These are phyloP conservation scores for Diaporthe ampelina DNA, from an alignment of 2,329 filamentous ascomycete genomes.

Conservation along the genomic window DNA sequence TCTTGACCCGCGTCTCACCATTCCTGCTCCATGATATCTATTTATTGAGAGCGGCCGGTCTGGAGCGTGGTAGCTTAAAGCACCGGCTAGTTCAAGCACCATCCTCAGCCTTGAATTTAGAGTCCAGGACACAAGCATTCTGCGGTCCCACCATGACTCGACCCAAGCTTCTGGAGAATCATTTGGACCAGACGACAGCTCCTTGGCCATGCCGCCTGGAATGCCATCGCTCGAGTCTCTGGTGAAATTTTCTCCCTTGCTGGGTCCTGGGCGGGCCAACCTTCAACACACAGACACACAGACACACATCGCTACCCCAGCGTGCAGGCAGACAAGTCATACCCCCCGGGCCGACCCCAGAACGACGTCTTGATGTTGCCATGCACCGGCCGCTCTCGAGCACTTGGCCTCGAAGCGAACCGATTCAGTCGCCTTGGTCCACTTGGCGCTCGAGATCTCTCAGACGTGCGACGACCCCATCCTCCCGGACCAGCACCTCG, in stretches of 20 bases:
- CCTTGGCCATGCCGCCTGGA: constrained; percentile 14
- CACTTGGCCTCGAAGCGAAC: constrained; percentile 29
- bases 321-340: constrained; percentile 24
- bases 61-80: not conserved
- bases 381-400: constrained; percentile 30
- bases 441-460: constrained; percentile 33
- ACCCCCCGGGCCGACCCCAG: constrained; percentile 25
- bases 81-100: constrained; percentile 1
- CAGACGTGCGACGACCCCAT: constrained; percentile 9
- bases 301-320: constrained; percentile 15
- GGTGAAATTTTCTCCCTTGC: constrained; percentile 4
- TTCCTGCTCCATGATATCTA: constrained; percentile 3
- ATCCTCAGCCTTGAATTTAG: constrained; percentile 13
- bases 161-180: constrained; percentile 19
- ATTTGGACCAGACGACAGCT: constrained; percentile 19
- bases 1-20: constrained; percentile 23
- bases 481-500: constrained; percentile 1
- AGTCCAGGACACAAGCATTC: constrained; percentile 28
- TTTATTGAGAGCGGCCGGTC: not conserved
- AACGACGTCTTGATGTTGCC: not conserved
- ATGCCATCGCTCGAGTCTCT: constrained; percentile 12
- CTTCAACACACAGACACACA: constrained; percentile 1
- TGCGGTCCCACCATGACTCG: constrained; percentile 28
- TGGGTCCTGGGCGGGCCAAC: not conserved
- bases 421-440: constrained; percentile 32